Evolutionary conservation across 2,329 filamentous ascomycete genomes (phyloP), one percentile per base, ranked within the genome.

Genomic region (Pseudogymnoascus sp.): DNA sequence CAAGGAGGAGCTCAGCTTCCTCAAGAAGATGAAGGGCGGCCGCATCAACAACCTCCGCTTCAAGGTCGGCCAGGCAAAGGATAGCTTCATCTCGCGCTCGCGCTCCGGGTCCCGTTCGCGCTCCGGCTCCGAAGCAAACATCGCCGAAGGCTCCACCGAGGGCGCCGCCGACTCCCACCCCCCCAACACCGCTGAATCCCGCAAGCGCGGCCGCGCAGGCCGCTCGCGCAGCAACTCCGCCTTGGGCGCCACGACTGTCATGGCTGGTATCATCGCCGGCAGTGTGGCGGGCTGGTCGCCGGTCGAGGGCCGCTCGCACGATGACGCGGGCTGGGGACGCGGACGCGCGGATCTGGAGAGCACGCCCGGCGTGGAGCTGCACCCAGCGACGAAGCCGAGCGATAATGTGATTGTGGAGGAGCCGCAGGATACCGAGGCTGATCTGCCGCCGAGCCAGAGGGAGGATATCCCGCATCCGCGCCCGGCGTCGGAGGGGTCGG

Each of bases 21-120:
- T 95, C 71, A 89, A 89, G 77, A 87, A 82, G 68, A 83, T 93
- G 76, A 91, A 90, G 77, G 91, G 91, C 68, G 91, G 90, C 40
- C 88, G 90, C 65, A 77, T 96, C 64, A 93, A 91, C 78, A 88
- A 89, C 72, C 79, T 96, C 68, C 91, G 87, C 75, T 93, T 91
- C 73, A 87, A 87, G 64, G 85, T 93, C 66, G 80, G 87, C 71
- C 87, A 93, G 71, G 89, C 90, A 64, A 87, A 85, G 70, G 87
- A 92, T 73, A 84, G 83, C 2, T 83, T 91, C 69, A 78, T 86
- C 68, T 78, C 81, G 56, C 81, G 81, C 69, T 85, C 82, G 59
- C 80, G 84, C 69, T 88, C 84, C 72, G 85, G 84, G 4, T 88
- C 86, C 63, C 79, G 82, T 71, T 86, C 79, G 19, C 75, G 88